Conservation (phyloP, 1,284 basidiomycete genomes). For the Coniophora puteana region DNA sequence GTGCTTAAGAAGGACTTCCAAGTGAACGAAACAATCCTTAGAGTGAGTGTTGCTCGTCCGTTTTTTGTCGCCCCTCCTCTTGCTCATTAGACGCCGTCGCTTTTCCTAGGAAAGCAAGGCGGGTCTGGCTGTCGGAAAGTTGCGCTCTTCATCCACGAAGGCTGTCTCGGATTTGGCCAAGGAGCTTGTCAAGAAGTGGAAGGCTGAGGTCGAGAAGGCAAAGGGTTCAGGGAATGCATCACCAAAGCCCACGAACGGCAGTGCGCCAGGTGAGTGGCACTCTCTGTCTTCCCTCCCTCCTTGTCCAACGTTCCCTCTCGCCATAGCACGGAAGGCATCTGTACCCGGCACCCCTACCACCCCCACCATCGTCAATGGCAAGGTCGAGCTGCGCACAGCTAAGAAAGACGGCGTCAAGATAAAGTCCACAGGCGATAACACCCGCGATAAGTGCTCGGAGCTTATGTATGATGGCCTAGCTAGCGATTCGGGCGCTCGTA, state of each 20-base stretch:
- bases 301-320: slow-evolving; percentile 4
- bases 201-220: slow-evolving; percentile 78
- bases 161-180: slow-evolving; percentile 84
- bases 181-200: slow-evolving; percentile 92
- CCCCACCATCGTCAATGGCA: slow-evolving; percentile 41
- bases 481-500: slow-evolving; percentile 80
- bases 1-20: slow-evolving; percentile 75
- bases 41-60: slow-evolving; percentile 59
- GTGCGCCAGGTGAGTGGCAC: slow-evolving; percentile 29
- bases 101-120: slow-evolving; percentile 78
- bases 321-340: slow-evolving; percentile 27
- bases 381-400: slow-evolving; percentile 48
- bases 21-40: slow-evolving; percentile 84
- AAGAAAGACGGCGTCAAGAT: slow-evolving; percentile 69
- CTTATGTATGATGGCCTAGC: slow-evolving; percentile 91
- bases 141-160: slow-evolving; percentile 72
- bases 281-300: not conserved
- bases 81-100: slow-evolving; percentile 7
- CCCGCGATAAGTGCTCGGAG: slow-evolving; percentile 86
- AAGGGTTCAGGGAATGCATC: slow-evolving; percentile 40
- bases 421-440: slow-evolving; percentile 61
- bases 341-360: slow-evolving; percentile 26
- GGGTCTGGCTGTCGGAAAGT: slow-evolving; percentile 89
- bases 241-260: too few species aligned
- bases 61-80: slow-evolving; percentile 16